Evolutionary conservation across 768 basidiomycete genomes (phyloP), one percentile per base, ranked within the genome.

Genomic region (Mycena capillaripes): DNA sequence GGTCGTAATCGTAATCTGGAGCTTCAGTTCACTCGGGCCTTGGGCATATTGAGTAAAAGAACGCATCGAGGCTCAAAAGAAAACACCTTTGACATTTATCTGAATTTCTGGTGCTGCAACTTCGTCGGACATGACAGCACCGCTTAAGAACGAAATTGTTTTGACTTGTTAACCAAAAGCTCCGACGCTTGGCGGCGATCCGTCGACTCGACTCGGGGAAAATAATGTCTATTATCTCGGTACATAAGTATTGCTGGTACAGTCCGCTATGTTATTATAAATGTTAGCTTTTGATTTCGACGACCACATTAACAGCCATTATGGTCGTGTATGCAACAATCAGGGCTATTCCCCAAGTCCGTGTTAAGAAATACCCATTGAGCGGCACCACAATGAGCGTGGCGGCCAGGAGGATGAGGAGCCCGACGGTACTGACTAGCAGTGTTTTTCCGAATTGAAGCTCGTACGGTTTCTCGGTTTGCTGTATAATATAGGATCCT

Each of bases 21-120:
- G 89, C 86, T 98, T 98, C 83, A 97, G 87, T 83, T 98, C 97
- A 78, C 89, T 95, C 0, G 97, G 96, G 9, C 97, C 95, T n/a
- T 94, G 57, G 2, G 69, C 29, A 66, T 56, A 50, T 36, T 34
- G 40, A 56, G 59, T 16, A 67, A 32, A 23, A 23, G 10, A 27
- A 29, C 40, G 52, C 5, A 60, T 27, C 34, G 12, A n/a, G 21
- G 4, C 19, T 10, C 12, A 25, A 34, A 17, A 40, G 7, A 5
- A 68, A 74, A 11, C 69, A 92, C 93, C 93, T 81, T 93, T 94
- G 79, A 94, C 83, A 78, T 91, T 90, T 76, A 92, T 90, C 72
- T 87, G 87, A 62, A 92, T 90, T 78, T 91, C 90, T 70, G 84
- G 79, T 19, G 82, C 76, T 74, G 81, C 68, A 52, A 76, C 46